A percentile compares a stretch with the other conserved stretches of the same genome.
These are phyloP conservation scores for Vitis hybrid DNA, from an alignment of 177 flowering plant genomes.

Conservation along the genomic window DNA sequence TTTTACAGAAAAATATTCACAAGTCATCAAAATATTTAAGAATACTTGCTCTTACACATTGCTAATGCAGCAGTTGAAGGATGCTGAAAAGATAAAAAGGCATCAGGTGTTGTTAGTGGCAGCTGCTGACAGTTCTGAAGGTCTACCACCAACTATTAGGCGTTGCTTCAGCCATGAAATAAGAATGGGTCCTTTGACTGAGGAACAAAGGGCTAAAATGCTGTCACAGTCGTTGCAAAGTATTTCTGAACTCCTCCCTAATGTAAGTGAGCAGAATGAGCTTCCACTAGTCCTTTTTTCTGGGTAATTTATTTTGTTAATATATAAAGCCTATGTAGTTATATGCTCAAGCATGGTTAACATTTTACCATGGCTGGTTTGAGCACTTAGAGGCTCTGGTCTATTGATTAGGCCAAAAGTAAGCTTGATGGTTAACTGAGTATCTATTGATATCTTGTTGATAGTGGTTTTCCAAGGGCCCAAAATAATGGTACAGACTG, in stretches of 20 bases:
- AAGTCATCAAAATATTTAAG: too few species aligned
- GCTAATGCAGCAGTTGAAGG: constrained; percentile 35
- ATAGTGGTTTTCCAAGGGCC: not conserved
- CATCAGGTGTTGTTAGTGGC: constrained; percentile 73
- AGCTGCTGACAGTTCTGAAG: constrained; percentile 76
- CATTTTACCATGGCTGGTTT: not conserved
- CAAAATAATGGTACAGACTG: not conserved
- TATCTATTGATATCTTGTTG: not conserved
- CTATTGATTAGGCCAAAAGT: not conserved
- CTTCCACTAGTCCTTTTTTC: not conserved
- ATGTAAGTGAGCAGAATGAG: constrained; percentile 42
- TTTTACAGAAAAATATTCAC: too few species aligned
- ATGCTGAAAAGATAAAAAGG: constrained; percentile 26
- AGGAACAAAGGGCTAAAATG: constrained; percentile 81
- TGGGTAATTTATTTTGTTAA: not conserved
- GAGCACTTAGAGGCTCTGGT: not conserved
- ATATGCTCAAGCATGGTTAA: too few species aligned
- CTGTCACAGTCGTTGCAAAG: constrained; percentile 58
- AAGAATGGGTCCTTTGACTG: constrained; percentile 70
- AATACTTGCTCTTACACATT: not conserved
- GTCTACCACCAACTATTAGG: constrained; percentile 74
- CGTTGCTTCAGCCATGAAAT: constrained; percentile 97
- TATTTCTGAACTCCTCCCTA: constrained; percentile 40
- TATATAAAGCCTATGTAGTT: not conserved
- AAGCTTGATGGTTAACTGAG: not conserved